Percentiles rank a stretch among this genome's conserved stretches.
phyloP scores from a whole-genome alignment of 352 stramenopile species.

The Pythium coloratum region DNA sequence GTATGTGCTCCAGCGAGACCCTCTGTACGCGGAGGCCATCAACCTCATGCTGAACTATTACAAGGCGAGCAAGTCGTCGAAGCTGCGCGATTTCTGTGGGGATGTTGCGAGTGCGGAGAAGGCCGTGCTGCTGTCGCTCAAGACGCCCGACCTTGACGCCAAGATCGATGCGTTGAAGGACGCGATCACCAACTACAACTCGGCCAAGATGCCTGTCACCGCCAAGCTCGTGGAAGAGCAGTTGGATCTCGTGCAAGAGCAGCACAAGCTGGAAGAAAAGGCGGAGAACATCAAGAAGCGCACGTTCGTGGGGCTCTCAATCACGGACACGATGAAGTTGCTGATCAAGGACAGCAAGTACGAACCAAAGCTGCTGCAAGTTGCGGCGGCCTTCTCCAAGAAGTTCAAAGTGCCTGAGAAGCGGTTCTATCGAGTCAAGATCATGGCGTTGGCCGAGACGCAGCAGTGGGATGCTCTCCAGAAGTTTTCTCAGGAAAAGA shows the following conservation, averaged over 20 bases:
- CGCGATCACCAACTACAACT: slow-evolving; percentile 60
- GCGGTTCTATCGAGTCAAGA: slow-evolving; percentile 90
- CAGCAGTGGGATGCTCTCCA: slow-evolving; percentile 87
- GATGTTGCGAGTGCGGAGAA: slow-evolving; percentile 72
- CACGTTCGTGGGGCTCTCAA: slow-evolving; percentile 78
- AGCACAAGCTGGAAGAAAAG: slow-evolving; percentile 83
- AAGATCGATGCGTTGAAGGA: slow-evolving; percentile 71
- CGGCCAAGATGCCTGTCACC: slow-evolving; percentile 58
- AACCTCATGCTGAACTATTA: slow-evolving; percentile 82
- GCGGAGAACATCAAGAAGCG: slow-evolving; percentile 78
- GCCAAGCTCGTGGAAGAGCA: slow-evolving; percentile 86
- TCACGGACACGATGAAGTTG: slow-evolving; percentile 86
- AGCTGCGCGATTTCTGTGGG: slow-evolving; percentile 56
- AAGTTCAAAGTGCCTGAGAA: slow-evolving; percentile 92
- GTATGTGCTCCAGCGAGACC: slow-evolving; percentile 69
- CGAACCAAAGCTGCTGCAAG: slow-evolving; percentile 70
- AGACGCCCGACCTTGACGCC: slow-evolving; percentile 60
- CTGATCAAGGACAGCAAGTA: slow-evolving; percentile 80
- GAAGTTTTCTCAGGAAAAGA: slow-evolving; percentile 87
- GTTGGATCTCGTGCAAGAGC: slow-evolving; percentile 84
- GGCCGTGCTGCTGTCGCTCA: slow-evolving; percentile 71
- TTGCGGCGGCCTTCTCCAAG: slow-evolving; percentile 74
- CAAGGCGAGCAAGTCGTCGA: slow-evolving; percentile 67
- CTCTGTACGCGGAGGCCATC: slow-evolving; percentile 70
- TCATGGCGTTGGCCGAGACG: slow-evolving; percentile 82